Base-by-base conservation (phyloP, 2,329 filamentous ascomycete species). In the Lojkania enalia region DNA sequence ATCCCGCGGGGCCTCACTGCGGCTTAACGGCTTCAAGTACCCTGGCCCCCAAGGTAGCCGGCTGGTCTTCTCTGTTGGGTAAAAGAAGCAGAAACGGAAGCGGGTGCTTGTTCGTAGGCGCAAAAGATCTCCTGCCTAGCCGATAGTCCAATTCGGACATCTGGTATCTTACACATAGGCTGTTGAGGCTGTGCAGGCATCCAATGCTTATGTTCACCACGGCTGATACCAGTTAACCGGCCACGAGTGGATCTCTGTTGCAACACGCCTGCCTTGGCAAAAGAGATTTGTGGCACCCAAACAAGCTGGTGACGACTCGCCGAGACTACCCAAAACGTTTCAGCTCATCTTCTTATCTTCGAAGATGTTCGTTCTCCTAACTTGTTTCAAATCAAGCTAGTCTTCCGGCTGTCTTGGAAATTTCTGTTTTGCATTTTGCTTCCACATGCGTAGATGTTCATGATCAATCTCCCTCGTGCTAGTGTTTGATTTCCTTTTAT, bases 101-200 rank as follows among this genome's bases (percentile, higher is more conserved):
- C n/a, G n/a, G n/a, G n/a, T n/a, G n/a, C 23, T 21, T 33, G 16
- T 4, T 12, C 35, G 41, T 44, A 16, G 21, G 7, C n/a, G 39
- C 35, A 44, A 39, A 36, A 45, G 20, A 49, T 42, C 32, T n/a
- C n/a, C 20, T 18, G 46, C 46, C 46, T 42, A 49, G 46, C 15
- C 16, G 46, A 23, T 13, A 42, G 46, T 49, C 46, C 14, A 33
- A 49, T 4, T 49, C 46, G 46, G 41, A 45, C 46, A 41, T 36
- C 39, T 36, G 12, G 20, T 20, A 40, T 14, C 30, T 30, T 38
- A 49, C 46, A 42, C 29, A 23, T 38, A 35, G 49, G 50, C 46
- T 44, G 45, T 48, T 56, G 60, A 58, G 60, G 60, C 60, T 58
- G 57, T 63, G 57, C 52, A 54, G 49, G 25, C 32, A 36, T 13